phyloP scores from a whole-genome alignment of 352 stramenopile genomes.

The Globisporangium acanthophoron region DNA sequence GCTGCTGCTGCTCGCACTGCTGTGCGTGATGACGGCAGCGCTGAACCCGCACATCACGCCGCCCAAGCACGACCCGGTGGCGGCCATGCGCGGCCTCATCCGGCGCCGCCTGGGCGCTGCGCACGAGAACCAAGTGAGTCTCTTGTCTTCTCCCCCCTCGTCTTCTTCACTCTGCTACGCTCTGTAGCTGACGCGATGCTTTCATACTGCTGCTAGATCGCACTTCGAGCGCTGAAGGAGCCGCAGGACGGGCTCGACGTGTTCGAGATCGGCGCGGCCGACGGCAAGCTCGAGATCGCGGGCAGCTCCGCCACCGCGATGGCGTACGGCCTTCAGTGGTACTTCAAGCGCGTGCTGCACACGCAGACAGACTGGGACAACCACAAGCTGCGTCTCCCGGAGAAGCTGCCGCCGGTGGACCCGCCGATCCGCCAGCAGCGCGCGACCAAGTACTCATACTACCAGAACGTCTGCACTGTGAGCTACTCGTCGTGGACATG shows the following conservation, averaged over 20 bases:
- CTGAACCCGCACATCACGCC: slow-evolving; percentile 19
- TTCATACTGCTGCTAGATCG: slow-evolving; percentile 24
- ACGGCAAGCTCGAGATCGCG: slow-evolving; percentile 47
- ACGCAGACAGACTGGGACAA: slow-evolving; percentile 83
- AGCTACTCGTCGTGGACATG: slow-evolving; percentile 89
- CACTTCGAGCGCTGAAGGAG: slow-evolving; percentile 35
- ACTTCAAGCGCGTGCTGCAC: slow-evolving; percentile 62
- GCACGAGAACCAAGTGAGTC: slow-evolving; percentile 61
- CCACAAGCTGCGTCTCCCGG: slow-evolving; percentile 56
- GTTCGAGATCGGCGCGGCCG: slow-evolving; percentile 46
- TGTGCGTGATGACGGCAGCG: slow-evolving; percentile 6
- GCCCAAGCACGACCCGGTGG: slow-evolving; percentile 40
- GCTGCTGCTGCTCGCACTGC: slow-evolving; percentile 10
- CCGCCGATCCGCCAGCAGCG: slow-evolving; percentile 39
- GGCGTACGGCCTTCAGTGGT: slow-evolving; percentile 71
- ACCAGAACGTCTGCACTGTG: slow-evolving; percentile 91
- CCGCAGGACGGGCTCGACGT: slow-evolving; percentile 46
- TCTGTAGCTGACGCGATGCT: background rate
- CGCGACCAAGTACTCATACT: slow-evolving; percentile 81
- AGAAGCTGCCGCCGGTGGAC: slow-evolving; percentile 38
- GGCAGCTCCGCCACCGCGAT: slow-evolving; percentile 56
- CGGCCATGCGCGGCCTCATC: slow-evolving; percentile 50
- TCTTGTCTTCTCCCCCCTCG: background rate
- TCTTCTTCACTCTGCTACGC: background rate
- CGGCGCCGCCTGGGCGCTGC: slow-evolving; percentile 35